Conservation (phyloP, 345 rosid genomes). For the Aethionema arabicum region DNA sequence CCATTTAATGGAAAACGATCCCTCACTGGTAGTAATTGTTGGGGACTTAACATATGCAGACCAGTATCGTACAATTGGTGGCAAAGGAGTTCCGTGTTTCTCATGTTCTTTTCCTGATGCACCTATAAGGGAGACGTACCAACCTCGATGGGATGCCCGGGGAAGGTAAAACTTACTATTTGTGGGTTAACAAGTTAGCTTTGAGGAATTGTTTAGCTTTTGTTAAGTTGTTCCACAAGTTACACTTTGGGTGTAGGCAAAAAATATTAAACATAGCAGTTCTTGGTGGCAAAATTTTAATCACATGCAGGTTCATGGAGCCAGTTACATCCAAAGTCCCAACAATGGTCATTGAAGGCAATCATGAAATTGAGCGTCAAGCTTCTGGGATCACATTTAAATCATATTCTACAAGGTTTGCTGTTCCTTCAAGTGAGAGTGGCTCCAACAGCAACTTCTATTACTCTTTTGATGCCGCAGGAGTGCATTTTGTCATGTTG, state of each 20-base stretch:
- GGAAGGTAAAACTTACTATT: constrained; percentile 56
- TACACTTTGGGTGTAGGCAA: not conserved
- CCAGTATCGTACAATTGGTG: constrained; percentile 79
- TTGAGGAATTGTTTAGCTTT: not conserved
- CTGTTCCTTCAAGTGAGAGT: constrained; percentile 73
- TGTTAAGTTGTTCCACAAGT: not conserved
- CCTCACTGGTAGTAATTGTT: constrained; percentile 67
- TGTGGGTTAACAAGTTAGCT: constrained; percentile 1
- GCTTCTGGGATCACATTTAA: constrained; percentile 60
- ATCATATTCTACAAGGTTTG: constrained; percentile 69
- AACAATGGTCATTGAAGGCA: constrained; percentile 86
- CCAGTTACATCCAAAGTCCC: constrained; percentile 75
- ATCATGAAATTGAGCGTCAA: constrained; percentile 90
- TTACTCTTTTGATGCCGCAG: constrained; percentile 88
- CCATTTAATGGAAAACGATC: constrained; percentile 62
- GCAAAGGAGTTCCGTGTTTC: constrained; percentile 67
- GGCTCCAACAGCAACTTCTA: constrained; percentile 71
- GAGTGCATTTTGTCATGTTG: constrained; percentile 74
- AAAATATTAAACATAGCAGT: not conserved
- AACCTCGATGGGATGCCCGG: constrained; percentile 97
- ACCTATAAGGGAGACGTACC: constrained; percentile 81
- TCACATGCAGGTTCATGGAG: constrained; percentile 70
- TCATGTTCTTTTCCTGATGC: constrained; percentile 73
- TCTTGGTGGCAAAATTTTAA: not conserved
- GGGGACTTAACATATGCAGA: constrained; percentile 84